Conservation (phyloP, 192 early-diverging fungal species). For the Anaeromyces robustus region DNA sequence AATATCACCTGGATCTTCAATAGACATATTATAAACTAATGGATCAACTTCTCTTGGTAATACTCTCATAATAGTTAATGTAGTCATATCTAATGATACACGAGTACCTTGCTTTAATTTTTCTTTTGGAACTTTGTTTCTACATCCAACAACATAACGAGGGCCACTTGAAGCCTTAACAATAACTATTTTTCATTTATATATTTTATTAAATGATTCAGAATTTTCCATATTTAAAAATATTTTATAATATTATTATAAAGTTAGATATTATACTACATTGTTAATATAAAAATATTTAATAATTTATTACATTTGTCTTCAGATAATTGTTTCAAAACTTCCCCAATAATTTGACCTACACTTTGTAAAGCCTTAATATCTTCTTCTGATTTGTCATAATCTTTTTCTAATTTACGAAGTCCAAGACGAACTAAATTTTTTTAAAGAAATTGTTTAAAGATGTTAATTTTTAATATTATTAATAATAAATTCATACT, state of each 20-base stretch:
- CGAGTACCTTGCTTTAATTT: slow-evolving; percentile 93
- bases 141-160: slow-evolving; percentile 94
- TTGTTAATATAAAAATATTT: too few species aligned
- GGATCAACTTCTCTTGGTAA: slow-evolving; percentile 97
- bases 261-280: too few species aligned
- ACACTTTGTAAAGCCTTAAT: slow-evolving; percentile 95
- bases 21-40: slow-evolving; percentile 98
- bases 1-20: slow-evolving; percentile 87
- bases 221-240: too few species aligned
- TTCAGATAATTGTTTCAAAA: slow-evolving; percentile 91
- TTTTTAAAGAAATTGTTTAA: neutral
- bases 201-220: too few species aligned
- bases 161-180: slow-evolving; percentile 95
- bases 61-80: slow-evolving; percentile 98
- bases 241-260: too few species aligned
- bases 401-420: slow-evolving; percentile 74
- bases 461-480: neutral
- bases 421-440: slow-evolving; percentile 66
- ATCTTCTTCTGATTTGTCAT: slow-evolving; percentile 91
- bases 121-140: slow-evolving; percentile 83
- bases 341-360: slow-evolving; percentile 98
- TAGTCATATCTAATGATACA: slow-evolving; percentile 99
- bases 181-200: slow-evolving; percentile 64
- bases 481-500: too few species aligned
- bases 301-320: slow-evolving; percentile 60